These are phyloP conservation scores for Paramyrothecium sp. DNA, from an alignment of 2,329 filamentous ascomycete species.

Conservation along the genomic window DNA sequence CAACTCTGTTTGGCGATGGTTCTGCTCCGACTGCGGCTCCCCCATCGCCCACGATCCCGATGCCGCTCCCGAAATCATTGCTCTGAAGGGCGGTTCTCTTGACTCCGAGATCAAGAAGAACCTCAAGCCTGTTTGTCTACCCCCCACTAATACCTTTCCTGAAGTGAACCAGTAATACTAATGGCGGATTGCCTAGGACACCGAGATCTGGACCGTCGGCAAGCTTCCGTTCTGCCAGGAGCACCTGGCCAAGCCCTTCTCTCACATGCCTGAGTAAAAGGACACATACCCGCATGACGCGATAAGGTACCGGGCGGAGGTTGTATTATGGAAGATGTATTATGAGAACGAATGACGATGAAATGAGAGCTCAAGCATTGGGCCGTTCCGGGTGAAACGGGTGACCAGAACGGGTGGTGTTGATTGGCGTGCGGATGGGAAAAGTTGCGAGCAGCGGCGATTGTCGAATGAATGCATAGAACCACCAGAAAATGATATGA, in stretches of 20 bases:
- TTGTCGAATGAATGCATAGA: not conserved
- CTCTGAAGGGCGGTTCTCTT: conserved; percentile 65
- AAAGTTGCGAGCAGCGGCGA: not conserved
- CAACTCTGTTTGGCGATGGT: conserved; percentile 64
- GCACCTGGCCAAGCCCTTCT: conserved; percentile 60
- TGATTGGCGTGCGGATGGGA: not conserved
- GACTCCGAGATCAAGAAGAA: conserved; percentile 64
- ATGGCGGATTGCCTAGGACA: conserved; percentile 41
- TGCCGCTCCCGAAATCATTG: conserved; percentile 68
- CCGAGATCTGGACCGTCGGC: conserved; percentile 67
- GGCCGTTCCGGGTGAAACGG: not conserved
- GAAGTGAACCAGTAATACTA: not conserved
- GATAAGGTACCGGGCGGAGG: not conserved
- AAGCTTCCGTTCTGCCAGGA: conserved; percentile 72
- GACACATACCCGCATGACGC: not conserved
- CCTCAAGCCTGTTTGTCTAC: conserved; percentile 57
- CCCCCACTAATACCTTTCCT: too few species aligned
- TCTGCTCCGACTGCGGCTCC: conserved; percentile 68
- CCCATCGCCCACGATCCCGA: conserved; percentile 71
- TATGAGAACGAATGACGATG: not conserved
- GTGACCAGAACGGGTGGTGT: not conserved
- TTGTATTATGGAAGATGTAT: not conserved
- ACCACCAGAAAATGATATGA: not conserved
- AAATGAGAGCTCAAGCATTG: not conserved
- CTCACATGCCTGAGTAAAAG: conserved; percentile 59